Percentiles rank a stretch among this genome's conserved stretches.
phyloP scores from a whole-genome alignment of 1,284 basidiomycete species.

The Coniferiporia weirii region DNA sequence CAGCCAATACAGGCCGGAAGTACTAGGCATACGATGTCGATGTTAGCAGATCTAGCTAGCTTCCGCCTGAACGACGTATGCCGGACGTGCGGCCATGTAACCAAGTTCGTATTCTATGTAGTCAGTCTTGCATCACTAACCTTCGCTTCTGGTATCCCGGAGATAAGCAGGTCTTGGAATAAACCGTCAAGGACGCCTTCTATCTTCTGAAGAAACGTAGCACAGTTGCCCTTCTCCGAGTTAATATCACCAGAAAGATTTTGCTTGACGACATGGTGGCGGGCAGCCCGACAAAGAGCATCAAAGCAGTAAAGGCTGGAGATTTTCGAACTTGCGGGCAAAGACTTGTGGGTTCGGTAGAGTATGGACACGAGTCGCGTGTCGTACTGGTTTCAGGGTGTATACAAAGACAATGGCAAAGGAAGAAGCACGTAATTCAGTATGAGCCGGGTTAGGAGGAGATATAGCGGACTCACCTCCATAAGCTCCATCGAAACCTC shows the following conservation, averaged over 20 bases:
- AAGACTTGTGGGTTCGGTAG: conserved; percentile 78
- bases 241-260: conserved; percentile 50
- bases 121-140: conserved; percentile 49
- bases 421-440: conserved; percentile 5
- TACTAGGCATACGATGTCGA: conserved; percentile 10
- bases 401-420: conserved; percentile 2
- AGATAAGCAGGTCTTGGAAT: conserved; percentile 71
- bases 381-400: conserved; percentile 51
- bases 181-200: conserved; percentile 82
- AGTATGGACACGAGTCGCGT: conserved; percentile 80
- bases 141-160: conserved; percentile 67
- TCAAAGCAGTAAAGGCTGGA: conserved; percentile 88
- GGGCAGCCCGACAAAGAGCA: conserved; percentile 81
- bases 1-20: conserved; percentile 3
- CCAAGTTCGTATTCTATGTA: conserved; percentile 16
- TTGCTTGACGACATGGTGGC: conserved; percentile 60
- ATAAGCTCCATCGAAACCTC: conserved; percentile 70
- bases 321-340: conserved; percentile 64
- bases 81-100: conserved; percentile 2
- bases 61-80: not conserved
- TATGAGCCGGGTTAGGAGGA: conserved; percentile 6
- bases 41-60: conserved; percentile 5
- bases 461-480: conserved; percentile 44
- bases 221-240: conserved; percentile 61
- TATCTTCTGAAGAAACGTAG: conserved; percentile 79